Conservation (phyloP, 1,284 basidiomycete species). For the Sporisorium reilianum region DNA sequence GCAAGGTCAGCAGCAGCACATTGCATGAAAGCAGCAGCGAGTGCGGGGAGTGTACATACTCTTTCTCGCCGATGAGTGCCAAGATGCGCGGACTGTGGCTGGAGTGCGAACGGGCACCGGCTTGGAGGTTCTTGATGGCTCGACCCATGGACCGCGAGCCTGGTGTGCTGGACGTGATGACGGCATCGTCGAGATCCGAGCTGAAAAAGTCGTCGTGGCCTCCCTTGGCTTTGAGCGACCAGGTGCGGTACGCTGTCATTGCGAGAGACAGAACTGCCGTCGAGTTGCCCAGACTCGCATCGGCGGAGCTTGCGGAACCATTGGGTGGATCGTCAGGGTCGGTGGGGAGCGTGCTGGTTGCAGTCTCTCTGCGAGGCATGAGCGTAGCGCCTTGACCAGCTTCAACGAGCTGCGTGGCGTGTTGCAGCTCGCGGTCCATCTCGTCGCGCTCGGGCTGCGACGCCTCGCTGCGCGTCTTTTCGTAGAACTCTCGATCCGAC, state of each 20-base stretch:
- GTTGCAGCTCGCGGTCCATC: constrained; percentile 28
- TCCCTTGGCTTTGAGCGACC: constrained; percentile 51
- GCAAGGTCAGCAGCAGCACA: background rate
- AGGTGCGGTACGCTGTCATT: constrained; percentile 63
- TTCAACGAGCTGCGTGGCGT: constrained; percentile 26
- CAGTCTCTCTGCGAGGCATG: constrained; percentile 22
- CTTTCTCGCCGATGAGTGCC: constrained; percentile 57
- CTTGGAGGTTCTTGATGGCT: constrained; percentile 25
- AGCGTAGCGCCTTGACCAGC: constrained; percentile 22
- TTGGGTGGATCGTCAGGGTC: constrained; percentile 15
- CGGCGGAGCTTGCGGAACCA: background rate
- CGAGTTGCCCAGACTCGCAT: constrained; percentile 37
- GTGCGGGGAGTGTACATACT: constrained; percentile 45
- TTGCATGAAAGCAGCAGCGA: background rate
- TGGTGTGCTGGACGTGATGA: constrained; percentile 24
- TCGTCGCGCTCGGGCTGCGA: background rate
- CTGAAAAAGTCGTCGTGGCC: constrained; percentile 67
- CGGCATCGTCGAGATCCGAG: constrained; percentile 41
- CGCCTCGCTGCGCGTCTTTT: constrained; percentile 9
- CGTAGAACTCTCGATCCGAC: constrained; percentile 61
- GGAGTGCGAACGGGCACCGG: background rate
- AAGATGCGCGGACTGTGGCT: constrained; percentile 30
- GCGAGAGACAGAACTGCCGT: constrained; percentile 47
- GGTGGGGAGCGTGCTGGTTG: constrained; percentile 8
- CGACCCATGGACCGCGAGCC: constrained; percentile 20